phyloP scores from a whole-genome alignment of 1,284 basidiomycete genomes.

The Puccinia coronata region DNA sequence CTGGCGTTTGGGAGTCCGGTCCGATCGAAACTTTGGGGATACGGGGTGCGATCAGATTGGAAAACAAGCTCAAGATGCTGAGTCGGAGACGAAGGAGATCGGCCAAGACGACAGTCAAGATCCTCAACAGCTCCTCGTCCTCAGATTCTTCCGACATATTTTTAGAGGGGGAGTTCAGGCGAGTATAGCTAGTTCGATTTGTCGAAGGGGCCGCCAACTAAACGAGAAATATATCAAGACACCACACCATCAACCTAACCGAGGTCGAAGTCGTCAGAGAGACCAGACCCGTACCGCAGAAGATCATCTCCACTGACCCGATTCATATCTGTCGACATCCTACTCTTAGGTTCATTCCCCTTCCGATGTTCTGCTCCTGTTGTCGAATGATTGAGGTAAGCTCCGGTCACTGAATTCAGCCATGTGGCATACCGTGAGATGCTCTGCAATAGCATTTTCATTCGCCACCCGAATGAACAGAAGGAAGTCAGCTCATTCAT shows the following conservation, averaged over 20 bases:
- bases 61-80: conserved; percentile 23
- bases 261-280: conserved; percentile 41
- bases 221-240: conserved; percentile 27
- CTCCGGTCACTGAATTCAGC: conserved; percentile 17
- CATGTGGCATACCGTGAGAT: conserved; percentile 42
- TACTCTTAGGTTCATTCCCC: conserved; percentile 1
- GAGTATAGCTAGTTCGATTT: conserved; percentile 7
- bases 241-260: conserved; percentile 43
- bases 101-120: conserved; percentile 22
- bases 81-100: conserved; percentile 12
- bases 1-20: conserved; percentile 14
- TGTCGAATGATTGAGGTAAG: conserved; percentile 21
- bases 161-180: conserved; percentile 23
- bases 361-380: not conserved
- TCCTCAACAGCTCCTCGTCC: conserved; percentile 30
- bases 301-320: conserved; percentile 44
- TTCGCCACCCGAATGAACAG: not conserved
- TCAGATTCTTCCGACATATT: conserved; percentile 23
- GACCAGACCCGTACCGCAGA: conserved; percentile 37
- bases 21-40: conserved; percentile 36
- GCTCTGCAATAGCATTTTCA: conserved; percentile 16
- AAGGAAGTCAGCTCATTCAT: not conserved
- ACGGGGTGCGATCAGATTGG: not conserved
- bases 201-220: conserved; percentile 31
- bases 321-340: conserved; percentile 22